Evolutionary conservation across 1,284 basidiomycete genomes (phyloP).

Genomic region (Apiotrichum brassicae): DNA sequence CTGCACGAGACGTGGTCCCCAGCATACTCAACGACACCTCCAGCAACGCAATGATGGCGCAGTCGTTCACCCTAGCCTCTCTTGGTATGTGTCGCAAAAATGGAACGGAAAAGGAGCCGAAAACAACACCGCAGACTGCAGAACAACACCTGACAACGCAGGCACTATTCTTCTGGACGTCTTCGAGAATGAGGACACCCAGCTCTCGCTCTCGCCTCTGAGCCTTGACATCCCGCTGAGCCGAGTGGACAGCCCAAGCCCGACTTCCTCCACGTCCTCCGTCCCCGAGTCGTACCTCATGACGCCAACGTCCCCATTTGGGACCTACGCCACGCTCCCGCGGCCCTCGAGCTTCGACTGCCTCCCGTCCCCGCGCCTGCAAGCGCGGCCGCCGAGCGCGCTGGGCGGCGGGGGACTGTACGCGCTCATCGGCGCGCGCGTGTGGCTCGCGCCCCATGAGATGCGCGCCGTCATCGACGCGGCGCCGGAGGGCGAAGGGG

Average conservation of each 20-base stretch:
- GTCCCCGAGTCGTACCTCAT: neutral
- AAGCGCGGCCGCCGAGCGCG: constrained; percentile 35
- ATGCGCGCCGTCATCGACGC: constrained; percentile 29
- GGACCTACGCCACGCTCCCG: neutral
- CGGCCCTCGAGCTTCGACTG: neutral
- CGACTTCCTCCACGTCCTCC: neutral
- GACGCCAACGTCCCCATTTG: neutral
- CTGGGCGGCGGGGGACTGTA: constrained; percentile 40
- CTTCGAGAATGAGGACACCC: neutral
- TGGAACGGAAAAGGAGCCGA: too few relatives aligned
- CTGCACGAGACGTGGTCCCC: too few relatives aligned
- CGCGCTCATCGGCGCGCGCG: constrained; percentile 32
- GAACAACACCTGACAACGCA: neutral
- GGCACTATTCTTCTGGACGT: constrained; percentile 7
- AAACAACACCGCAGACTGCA: neutral
- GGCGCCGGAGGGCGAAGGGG: neutral
- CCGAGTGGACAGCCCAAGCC: neutral
- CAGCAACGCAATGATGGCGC: too few relatives aligned
- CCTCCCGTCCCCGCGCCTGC: neutral
- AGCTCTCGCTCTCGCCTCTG: neutral
- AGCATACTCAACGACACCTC: too few relatives aligned
- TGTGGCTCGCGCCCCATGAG: constrained; percentile 25
- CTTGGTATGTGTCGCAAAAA: too few relatives aligned
- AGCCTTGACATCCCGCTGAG: neutral
- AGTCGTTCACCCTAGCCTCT: too few relatives aligned